These are phyloP conservation scores for Pythium plurisporium DNA, from an alignment of 352 stramenopile species.

Conservation along the genomic window DNA sequence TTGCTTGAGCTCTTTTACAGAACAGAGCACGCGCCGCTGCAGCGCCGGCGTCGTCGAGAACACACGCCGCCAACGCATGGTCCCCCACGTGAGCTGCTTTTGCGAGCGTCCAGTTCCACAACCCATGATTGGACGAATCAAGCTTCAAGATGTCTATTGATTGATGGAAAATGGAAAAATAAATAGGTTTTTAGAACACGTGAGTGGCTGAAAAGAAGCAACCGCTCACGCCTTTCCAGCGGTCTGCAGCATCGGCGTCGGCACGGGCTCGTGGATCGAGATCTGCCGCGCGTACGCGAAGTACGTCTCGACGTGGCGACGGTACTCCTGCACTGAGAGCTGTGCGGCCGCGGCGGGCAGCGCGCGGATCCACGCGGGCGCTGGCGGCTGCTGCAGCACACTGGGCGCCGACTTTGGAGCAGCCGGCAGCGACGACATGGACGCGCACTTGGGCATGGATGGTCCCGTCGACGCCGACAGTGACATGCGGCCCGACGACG, in stretches of 20 bases:
- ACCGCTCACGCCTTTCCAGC: background rate
- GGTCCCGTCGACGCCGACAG: background rate
- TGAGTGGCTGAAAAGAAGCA: slow-evolving; percentile 1
- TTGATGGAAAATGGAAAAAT: background rate
- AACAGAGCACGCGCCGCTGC: slow-evolving; percentile 46
- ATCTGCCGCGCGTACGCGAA: slow-evolving; percentile 49
- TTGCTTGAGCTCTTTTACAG: slow-evolving; percentile 37
- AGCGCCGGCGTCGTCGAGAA: slow-evolving; percentile 9
- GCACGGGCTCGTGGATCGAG: slow-evolving; percentile 64
- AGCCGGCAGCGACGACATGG: slow-evolving; percentile 7
- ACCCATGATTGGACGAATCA: too few relatives aligned
- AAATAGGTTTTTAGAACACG: slow-evolving; percentile 1
- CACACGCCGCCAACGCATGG: too few relatives aligned
- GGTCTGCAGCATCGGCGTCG: slow-evolving; percentile 42
- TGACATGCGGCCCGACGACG: background rate
- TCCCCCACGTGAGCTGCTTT: too few relatives aligned
- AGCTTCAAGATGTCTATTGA: background rate
- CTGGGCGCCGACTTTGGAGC: slow-evolving; percentile 8
- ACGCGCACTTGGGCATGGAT: slow-evolving; percentile 4
- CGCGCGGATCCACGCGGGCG: slow-evolving; percentile 36
- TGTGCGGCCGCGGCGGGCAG: slow-evolving; percentile 38
- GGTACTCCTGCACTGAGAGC: slow-evolving; percentile 65
- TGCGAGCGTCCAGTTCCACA: too few relatives aligned
- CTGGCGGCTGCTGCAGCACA: background rate
- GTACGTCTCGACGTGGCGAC: slow-evolving; percentile 60